These are phyloP conservation scores for Rhododendron henanense DNA, from an alignment of 148 eudicot species.

Conservation along the genomic window DNA sequence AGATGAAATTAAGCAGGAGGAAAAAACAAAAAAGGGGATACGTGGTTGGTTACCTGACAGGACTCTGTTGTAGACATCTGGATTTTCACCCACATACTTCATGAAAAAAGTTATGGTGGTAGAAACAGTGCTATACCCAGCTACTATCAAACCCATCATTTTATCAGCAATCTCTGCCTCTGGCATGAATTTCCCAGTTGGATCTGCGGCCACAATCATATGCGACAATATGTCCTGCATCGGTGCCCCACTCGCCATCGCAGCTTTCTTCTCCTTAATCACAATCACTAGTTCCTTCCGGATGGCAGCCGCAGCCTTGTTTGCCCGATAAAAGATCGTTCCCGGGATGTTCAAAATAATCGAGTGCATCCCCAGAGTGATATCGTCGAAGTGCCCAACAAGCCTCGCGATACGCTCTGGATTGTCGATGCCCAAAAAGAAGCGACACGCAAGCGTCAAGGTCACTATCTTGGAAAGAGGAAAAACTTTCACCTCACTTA, in stretches of 20 bases:
- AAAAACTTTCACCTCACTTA: not conserved
- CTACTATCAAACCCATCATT: conserved; percentile 5
- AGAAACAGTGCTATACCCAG: conserved; percentile 13
- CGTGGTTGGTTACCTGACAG: not conserved
- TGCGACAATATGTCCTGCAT: conserved; percentile 14
- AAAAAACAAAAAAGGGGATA: not conserved
- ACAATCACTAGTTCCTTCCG: conserved; percentile 14
- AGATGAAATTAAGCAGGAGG: not conserved
- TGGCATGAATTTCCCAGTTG: not conserved
- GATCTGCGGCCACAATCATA: conserved; percentile 7
- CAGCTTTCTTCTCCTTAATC: conserved; percentile 14
- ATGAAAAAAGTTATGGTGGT: conserved; percentile 13
- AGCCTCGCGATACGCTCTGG: conserved; percentile 15
- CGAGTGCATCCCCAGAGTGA: conserved; percentile 13
- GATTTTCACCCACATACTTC: conserved; percentile 14
- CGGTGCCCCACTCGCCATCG: conserved; percentile 8
- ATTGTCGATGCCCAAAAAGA: conserved; percentile 19
- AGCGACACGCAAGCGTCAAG: conserved; percentile 12
- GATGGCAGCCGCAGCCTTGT: conserved; percentile 7
- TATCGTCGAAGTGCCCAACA: conserved; percentile 15
- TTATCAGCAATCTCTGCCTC: conserved; percentile 15
- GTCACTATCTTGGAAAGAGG: conserved; percentile 14
- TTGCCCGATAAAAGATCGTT: conserved; percentile 11
- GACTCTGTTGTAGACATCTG: conserved; percentile 7
- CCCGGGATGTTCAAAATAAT: conserved; percentile 14